A percentile compares a stretch with the other conserved stretches of the same genome.
Conservation (phyloP, 495 filamentous ascomycete species). For the Penicillium waksmanii region DNA sequence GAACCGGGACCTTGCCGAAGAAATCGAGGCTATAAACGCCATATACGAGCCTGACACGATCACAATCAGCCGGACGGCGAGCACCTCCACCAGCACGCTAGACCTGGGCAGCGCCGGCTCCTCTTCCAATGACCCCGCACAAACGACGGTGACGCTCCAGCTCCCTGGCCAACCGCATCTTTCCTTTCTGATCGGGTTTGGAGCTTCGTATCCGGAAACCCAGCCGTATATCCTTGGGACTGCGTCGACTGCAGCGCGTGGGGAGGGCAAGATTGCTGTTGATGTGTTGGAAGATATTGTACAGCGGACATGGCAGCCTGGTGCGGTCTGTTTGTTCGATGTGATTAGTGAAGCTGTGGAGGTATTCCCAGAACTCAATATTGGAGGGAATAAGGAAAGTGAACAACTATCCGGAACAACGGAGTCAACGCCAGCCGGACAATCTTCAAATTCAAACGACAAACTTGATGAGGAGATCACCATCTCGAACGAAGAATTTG, state of each 20-base stretch:
- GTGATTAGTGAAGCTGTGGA: conserved; percentile 65
- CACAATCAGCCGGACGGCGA: conserved; percentile 41
- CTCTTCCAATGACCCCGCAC: conserved; percentile 21
- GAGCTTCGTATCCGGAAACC: conserved; percentile 69
- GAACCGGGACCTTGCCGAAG: conserved; percentile 74
- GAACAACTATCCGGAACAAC: conserved; percentile 12
- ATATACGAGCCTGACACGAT: conserved; percentile 82
- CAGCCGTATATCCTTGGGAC: conserved; percentile 72
- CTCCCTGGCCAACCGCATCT: conserved; percentile 48
- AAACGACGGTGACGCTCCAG: conserved; percentile 44
- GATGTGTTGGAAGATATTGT: conserved; percentile 68
- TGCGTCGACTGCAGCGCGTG: conserved; percentile 53
- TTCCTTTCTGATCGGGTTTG: conserved; percentile 68
- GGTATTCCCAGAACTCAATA: conserved; percentile 51
- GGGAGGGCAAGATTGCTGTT: conserved; percentile 69
- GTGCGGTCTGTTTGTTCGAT: conserved; percentile 86
- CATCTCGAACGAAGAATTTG: conserved; percentile 22
- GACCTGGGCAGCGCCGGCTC: conserved; percentile 33
- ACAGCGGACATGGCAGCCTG: conserved; percentile 64
- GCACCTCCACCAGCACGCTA: conserved; percentile 50
- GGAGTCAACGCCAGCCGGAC: conserved; percentile 10
- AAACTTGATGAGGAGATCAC: conserved; percentile 20
- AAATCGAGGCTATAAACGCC: conserved; percentile 87
- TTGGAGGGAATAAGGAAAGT: conserved; percentile 32
- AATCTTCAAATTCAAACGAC: conserved; percentile 15